A percentile compares a stretch with the other conserved stretches of the same genome.
These are phyloP conservation scores for Colletotrichum sp. DNA, from an alignment of 2,329 filamentous ascomycete species.

Conservation along the genomic window DNA sequence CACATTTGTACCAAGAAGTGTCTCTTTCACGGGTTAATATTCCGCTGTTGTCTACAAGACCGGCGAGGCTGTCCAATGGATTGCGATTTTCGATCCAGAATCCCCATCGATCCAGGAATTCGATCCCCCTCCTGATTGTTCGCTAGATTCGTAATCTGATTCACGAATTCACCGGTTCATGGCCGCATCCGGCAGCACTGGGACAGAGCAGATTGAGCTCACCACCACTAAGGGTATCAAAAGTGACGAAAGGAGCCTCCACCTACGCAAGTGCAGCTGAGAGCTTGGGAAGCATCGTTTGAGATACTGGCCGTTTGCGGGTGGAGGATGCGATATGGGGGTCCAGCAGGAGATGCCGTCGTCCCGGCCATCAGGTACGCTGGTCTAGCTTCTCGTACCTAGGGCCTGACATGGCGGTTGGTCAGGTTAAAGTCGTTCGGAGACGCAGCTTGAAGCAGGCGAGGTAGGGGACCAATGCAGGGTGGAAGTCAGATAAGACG, in stretches of 20 bases:
- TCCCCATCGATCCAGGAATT: not conserved
- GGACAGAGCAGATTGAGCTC: not conserved
- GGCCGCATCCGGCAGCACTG: not conserved
- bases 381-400: not conserved
- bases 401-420: not conserved
- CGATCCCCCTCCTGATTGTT: not conserved
- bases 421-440: not conserved
- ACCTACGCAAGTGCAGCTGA: not conserved
- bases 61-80: not conserved
- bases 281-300: not conserved
- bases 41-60: not conserved
- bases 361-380: not conserved
- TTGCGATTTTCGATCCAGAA: not conserved
- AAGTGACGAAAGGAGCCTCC: not conserved
- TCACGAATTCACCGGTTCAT: not conserved
- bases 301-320: slow-evolving; percentile 2
- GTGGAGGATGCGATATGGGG: not conserved
- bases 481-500: not conserved
- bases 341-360: not conserved
- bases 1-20: not conserved
- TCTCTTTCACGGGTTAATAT: not conserved
- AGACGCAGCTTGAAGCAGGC: not conserved
- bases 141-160: not conserved
- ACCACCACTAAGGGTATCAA: not conserved
- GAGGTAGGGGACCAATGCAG: not conserved